Evolutionary conservation across 1,284 basidiomycete genomes (phyloP).

Genomic region (Sanghuangporus baumii): DNA sequence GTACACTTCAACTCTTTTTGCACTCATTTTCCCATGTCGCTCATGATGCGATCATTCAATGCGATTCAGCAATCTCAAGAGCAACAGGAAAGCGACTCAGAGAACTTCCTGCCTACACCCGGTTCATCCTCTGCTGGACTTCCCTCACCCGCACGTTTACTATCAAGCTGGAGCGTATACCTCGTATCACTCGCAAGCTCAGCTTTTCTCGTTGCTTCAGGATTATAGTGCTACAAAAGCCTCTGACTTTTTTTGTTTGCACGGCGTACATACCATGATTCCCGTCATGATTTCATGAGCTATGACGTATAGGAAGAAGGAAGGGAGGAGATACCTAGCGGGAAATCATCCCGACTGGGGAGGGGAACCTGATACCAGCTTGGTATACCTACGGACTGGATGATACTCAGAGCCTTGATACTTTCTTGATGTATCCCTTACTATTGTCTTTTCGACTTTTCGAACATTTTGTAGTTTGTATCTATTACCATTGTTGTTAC

Average conservation of each 20-base stretch:
- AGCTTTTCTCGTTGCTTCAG: background rate
- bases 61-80: slow-evolving; percentile 12
- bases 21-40: slow-evolving; percentile 2
- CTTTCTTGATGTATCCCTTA: background rate
- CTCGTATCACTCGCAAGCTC: slow-evolving; percentile 2
- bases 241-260: background rate
- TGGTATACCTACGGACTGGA: background rate
- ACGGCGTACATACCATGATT: background rate
- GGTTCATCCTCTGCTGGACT: slow-evolving; percentile 1
- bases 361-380: background rate
- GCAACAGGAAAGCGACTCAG: slow-evolving; percentile 11
- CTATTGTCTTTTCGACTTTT: background rate
- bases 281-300: background rate
- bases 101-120: slow-evolving; percentile 15
- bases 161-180: background rate
- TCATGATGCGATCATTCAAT: background rate
- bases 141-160: background rate
- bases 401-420: too few relatives aligned
- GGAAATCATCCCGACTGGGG: background rate
- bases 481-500: background rate
- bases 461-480: background rate
- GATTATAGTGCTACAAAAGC: background rate
- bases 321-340: background rate
- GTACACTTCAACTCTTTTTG: slow-evolving; percentile 30
- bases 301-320: background rate